phyloP scores from a whole-genome alignment of 148 eudicot genomes.

The Spergularia marina region DNA sequence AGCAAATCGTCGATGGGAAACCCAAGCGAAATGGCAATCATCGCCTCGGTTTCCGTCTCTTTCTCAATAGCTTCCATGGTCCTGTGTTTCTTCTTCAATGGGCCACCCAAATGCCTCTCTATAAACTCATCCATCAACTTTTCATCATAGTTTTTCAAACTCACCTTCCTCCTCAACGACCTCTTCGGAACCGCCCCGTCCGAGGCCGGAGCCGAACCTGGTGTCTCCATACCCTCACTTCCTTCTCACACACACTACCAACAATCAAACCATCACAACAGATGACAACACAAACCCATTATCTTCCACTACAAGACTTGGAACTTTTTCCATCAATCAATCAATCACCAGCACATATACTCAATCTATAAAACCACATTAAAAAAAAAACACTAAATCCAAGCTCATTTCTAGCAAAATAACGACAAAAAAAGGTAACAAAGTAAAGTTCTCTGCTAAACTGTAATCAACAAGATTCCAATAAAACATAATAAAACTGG shows the following conservation, averaged over 20 bases:
- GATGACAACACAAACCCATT: conserved; percentile 3
- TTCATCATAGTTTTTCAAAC: conserved; percentile 62
- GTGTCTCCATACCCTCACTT: conserved; percentile 32
- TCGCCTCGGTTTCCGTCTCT: conserved; percentile 84
- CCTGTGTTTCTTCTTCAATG: conserved; percentile 56
- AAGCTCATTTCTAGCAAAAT: neutral
- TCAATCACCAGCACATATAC: conserved; percentile 1
- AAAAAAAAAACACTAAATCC: neutral
- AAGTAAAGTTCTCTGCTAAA: neutral
- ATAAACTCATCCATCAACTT: conserved; percentile 79
- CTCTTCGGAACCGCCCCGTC: conserved; percentile 48
- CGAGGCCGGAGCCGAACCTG: conserved; percentile 38
- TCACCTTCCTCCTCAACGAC: conserved; percentile 56
- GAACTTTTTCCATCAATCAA: conserved; percentile 2
- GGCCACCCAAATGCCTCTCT: conserved; percentile 63
- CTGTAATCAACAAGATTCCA: neutral
- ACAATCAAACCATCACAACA: conserved; percentile 4
- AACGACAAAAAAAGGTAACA: neutral
- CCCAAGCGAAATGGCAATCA: conserved; percentile 85
- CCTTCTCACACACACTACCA: conserved; percentile 6
- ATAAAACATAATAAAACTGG: neutral
- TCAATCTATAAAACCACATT: neutral
- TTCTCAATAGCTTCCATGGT: conserved; percentile 73
- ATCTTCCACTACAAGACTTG: neutral
- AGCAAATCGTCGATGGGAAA: conserved; percentile 84